Evolutionary conservation across 2,329 filamentous ascomycete species (phyloP), one percentile per base, ranked within the genome.

Genomic region (Trichoderma atroviride): DNA sequence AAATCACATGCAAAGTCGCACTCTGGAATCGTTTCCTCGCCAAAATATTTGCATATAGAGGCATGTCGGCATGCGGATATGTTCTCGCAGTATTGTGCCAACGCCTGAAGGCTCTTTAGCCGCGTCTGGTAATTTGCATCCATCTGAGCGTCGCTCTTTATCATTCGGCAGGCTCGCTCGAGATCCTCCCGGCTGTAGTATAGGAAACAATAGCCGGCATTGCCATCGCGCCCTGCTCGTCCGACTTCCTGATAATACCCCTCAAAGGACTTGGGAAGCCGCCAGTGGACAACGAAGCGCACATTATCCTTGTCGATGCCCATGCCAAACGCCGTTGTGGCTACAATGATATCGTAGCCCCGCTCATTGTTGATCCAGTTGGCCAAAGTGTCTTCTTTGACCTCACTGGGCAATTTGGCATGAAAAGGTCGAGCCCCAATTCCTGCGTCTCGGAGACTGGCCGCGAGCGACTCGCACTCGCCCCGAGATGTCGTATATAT

Each of bases 241-340:
- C 95, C 95, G 2, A 93, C 94, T 84, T 98, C 95, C 80, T 98
- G 95, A 75, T 97, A 97, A 77, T 96, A 97, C 1, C 94, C 93
- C 78, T 98, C 95, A 77, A 98, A 97, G 3, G 92, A 96, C 77
- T 97, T 96, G 11, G 95, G 93, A 11, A 97, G 86, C 70, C 93
- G 92, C 94, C 95, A 98, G 80, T 98, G 95, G 1, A 96, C 89
- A 0, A 98, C 94, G 75, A 97, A 97, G 3, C 95, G 91, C 13
- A 98, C 95, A 74, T 97, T 91, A 64, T 96, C 89, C 79, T 97
- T 97, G 79, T 98, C 94, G 72, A 98, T 97, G 31, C 95, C 95
- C 95, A 98, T 98, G 2, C 95, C 95, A 75, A 98, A 98, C 0
- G 95, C 95, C 1, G 93, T 98, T 0, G 95, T 98, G 1, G 95